Base-by-base conservation (phyloP, 2,329 filamentous ascomycete species). In the Sphaerulina musiva region DNA sequence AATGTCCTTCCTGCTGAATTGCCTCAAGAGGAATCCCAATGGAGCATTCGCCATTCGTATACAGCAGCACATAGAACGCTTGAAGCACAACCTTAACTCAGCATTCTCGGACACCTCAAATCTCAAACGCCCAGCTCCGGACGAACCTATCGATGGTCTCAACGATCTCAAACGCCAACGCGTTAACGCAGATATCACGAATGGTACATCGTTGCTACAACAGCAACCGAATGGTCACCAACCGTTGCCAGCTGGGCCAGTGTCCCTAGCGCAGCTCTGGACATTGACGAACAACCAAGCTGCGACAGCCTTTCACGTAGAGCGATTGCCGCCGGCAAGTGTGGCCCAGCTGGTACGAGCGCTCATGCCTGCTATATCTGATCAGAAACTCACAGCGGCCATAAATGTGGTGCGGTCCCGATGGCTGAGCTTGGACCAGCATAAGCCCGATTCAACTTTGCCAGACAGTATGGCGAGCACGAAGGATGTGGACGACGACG, bases 151-250 rank as follows among this genome's bases (percentile, higher is more conserved):
- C 12, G 84, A 89, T 62, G 84, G 82, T 2, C 73, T 85, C 31
- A 90, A 95, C 62, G 76, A 77, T 57, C 79, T 85, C n/a, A 98
- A 97, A 73, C 80, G 93, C 59, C 88, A 89, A 68, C 83, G 85
- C 61, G 74, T 90, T 4, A 81, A 79, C 58, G 76, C 77, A 9
- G 73, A 79, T 55, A 74, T 78, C 58, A 51, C 59, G 29, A 59
- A 62, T 48, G 62, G 64, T n/a, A 60, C 53, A 6, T 53, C 58
- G 14, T 55, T 50, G 43, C 48, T 56, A 31, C 59, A 63, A 46
- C 61, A 62, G 43, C 58, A 42, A 12, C 54, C 34, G 32, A 68
- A 74, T 38, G 78, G 82, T 52, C 81, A 90, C 26, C 84, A 86
- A 14, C 83, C 88, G 2, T 73, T 95, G 46, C 82, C 84, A 3